Evolutionary conservation across 2,329 filamentous ascomycete species (phyloP).

Genomic region (Dothistroma pini): DNA sequence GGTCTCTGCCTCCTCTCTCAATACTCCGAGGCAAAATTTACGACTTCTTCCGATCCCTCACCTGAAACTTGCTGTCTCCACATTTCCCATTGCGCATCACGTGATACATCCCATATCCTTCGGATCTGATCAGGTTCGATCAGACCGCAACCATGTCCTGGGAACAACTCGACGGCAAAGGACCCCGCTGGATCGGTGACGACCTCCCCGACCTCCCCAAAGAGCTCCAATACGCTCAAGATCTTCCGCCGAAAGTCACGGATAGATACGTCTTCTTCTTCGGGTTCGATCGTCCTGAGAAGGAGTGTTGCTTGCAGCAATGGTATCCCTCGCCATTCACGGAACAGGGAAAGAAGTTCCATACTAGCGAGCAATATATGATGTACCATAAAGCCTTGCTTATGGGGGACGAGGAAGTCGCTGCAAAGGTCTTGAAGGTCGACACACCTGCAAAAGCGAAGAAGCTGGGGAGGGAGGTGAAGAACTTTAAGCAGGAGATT

Average conservation of each 20-base stretch:
- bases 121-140: not conserved
- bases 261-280: conserved; percentile 27
- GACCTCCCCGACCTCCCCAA: conserved; percentile 11
- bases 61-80: not conserved
- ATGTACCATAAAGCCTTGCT: conserved; percentile 38
- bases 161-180: conserved; percentile 15
- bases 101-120: not conserved
- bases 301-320: conserved; percentile 25
- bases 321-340: conserved; percentile 26
- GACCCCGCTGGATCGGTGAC: conserved; percentile 19
- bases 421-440: conserved; percentile 27
- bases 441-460: conserved; percentile 28
- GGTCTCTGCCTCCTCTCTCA: not conserved
- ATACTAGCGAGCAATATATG: conserved; percentile 33
- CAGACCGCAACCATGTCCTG: conserved; percentile 8
- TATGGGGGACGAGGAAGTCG: conserved; percentile 31
- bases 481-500: conserved; percentile 30
- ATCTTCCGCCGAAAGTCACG: conserved; percentile 19
- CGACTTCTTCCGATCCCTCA: conserved; percentile 1
- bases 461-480: conserved; percentile 33
- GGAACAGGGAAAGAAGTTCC: conserved; percentile 14
- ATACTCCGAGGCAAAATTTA: not conserved
- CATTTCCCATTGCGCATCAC: not conserved
- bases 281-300: conserved; percentile 21
- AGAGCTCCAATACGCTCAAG: conserved; percentile 17